A percentile compares a stretch with the other conserved stretches of the same genome.
Evolutionary conservation across 2,329 filamentous ascomycete species (phyloP).

Genomic region (Emmonsia crescens): DNA sequence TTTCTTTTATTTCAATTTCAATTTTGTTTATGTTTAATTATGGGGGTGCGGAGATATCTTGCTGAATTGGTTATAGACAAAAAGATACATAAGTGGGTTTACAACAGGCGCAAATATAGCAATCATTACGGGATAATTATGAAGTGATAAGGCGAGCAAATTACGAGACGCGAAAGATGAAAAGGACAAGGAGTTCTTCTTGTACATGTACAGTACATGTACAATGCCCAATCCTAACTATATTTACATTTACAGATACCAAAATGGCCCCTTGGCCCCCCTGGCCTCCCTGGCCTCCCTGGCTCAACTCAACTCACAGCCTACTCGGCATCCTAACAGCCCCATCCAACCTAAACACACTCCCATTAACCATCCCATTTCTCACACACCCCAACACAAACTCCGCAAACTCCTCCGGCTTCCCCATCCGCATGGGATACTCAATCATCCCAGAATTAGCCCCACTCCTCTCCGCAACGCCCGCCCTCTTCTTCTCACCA

Average conservation of each 20-base stretch:
- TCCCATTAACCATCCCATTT: slow-evolving; percentile 20
- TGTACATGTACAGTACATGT: no score
- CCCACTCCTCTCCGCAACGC: neutral
- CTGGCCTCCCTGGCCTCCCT: neutral
- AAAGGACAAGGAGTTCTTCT: neutral
- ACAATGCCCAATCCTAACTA: neutral
- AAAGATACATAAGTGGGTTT: neutral
- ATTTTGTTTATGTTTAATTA: neutral
- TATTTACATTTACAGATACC: neutral
- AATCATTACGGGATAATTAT: neutral
- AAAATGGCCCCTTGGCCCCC: neutral
- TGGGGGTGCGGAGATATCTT: neutral
- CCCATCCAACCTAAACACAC: slow-evolving; percentile 17
- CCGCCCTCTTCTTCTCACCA: slow-evolving; percentile 5
- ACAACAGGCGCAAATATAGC: neutral
- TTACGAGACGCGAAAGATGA: neutral
- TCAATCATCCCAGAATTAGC: slow-evolving; percentile 16
- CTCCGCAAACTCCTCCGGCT: slow-evolving; percentile 16
- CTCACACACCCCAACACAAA: slow-evolving; percentile 17
- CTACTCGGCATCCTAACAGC: slow-evolving; percentile 18
- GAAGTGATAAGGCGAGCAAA: neutral
- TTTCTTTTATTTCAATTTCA: neutral
- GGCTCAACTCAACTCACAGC: slow-evolving; percentile 6
- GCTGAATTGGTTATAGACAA: slow-evolving; percentile 1
- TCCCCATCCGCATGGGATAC: slow-evolving; percentile 17